Evolutionary conservation across 176 grass and related monocot species (phyloP).

Genomic region (Raddia guianensis): DNA sequence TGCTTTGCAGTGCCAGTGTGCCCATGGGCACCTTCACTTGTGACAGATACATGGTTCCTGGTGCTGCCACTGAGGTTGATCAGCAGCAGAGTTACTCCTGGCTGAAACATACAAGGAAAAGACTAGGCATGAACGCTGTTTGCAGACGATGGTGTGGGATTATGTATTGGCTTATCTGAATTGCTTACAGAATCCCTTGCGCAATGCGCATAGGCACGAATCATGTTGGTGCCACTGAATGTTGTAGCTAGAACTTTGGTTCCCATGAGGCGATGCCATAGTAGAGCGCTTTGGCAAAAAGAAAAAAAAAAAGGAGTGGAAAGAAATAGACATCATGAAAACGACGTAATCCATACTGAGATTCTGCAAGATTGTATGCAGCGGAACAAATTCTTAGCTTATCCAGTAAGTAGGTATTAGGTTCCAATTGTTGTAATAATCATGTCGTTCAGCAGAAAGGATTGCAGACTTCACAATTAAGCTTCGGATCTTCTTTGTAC

Average conservation of each 20-base stretch:
- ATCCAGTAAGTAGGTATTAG: constrained; percentile 9
- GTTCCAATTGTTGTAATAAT: not conserved
- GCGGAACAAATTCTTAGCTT: constrained; percentile 23
- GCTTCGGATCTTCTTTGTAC: not conserved
- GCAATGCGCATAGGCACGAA: constrained; percentile 71
- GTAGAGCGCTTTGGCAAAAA: constrained; percentile 53
- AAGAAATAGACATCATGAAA: not conserved
- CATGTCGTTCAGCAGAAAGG: not conserved
- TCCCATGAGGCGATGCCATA: constrained; percentile 92
- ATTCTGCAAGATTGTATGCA: not conserved
- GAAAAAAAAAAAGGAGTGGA: not conserved
- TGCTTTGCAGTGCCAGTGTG: not conserved
- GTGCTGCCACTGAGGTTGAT: constrained; percentile 80
- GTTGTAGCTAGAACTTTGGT: constrained; percentile 54
- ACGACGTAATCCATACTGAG: not conserved
- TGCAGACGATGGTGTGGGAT: not conserved
- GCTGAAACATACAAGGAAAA: constrained; percentile 43
- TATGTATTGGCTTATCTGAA: not conserved
- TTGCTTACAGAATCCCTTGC: constrained; percentile 61
- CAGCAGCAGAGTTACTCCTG: constrained; percentile 76
- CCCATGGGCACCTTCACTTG: not conserved
- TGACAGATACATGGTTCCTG: constrained; percentile 45
- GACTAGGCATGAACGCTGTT: not conserved
- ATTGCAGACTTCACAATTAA: not conserved
- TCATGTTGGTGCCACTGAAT: constrained; percentile 57